Conservation (phyloP, 768 basidiomycete species). For the Boletus reticulatus region DNA sequence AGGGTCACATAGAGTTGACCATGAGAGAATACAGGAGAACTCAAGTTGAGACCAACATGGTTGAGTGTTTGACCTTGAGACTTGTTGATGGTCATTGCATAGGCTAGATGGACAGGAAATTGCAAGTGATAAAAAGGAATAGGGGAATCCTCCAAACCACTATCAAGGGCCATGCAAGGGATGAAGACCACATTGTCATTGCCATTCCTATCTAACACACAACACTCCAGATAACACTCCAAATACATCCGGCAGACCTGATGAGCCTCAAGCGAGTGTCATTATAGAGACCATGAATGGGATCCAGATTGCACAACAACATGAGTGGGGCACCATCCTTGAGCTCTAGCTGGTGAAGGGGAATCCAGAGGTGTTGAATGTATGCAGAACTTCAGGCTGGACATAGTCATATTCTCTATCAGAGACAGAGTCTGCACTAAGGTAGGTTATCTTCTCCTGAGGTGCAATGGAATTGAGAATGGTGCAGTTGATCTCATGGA, state of each 20-base stretch:
- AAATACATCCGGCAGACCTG: no score
- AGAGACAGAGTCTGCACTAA: background rate
- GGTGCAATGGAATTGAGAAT: background rate
- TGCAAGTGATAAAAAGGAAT: slow-evolving; percentile 24
- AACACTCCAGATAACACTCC: no score
- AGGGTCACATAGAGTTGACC: background rate
- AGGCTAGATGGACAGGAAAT: slow-evolving; percentile 35
- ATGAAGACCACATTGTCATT: slow-evolving; percentile 24
- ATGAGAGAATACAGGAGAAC: background rate
- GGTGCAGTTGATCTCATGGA: background rate
- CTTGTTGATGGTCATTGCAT: slow-evolving; percentile 41
- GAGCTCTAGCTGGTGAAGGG: no score
- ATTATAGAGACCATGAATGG: no score
- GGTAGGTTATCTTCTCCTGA: background rate
- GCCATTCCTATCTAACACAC: no score
- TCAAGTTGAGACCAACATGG: slow-evolving; percentile 23
- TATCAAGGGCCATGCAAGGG: slow-evolving; percentile 26
- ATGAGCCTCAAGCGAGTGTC: no score
- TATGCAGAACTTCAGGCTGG: no score
- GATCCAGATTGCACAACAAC: no score
- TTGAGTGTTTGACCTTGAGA: slow-evolving; percentile 34
- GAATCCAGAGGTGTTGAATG: no score
- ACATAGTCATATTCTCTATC: no score
- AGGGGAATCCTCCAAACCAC: slow-evolving; percentile 15
- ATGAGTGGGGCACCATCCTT: no score